A percentile compares a stretch with the other conserved stretches of the same genome.
Evolutionary conservation across 306 rosid genomes (phyloP).

Genomic region (Sindora glabra): DNA sequence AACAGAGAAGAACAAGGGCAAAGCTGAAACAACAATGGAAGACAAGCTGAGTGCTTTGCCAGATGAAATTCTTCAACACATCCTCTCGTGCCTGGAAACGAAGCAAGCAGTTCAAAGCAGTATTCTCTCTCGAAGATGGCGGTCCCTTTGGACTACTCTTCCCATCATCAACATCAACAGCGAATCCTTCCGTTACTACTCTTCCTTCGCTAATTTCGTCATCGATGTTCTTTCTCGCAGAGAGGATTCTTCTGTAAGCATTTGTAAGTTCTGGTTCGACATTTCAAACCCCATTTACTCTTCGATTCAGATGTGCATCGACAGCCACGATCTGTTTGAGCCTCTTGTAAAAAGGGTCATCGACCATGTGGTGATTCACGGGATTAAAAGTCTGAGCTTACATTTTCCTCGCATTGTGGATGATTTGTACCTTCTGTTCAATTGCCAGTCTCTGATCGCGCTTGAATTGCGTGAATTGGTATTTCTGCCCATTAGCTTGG

Average conservation of each 20-base stretch:
- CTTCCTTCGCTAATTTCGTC: background rate
- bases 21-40: too few species aligned
- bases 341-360: slow-evolving; percentile 5
- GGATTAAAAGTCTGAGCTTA: background rate
- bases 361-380: background rate
- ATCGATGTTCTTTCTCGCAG: background rate
- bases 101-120: background rate
- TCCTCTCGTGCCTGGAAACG: background rate
- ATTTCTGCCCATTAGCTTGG: background rate
- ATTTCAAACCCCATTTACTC: slow-evolving; percentile 10
- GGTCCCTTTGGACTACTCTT: background rate
- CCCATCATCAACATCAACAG: background rate
- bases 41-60: background rate
- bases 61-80: slow-evolving; percentile 3
- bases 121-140: background rate
- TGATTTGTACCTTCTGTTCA: background rate
- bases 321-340: slow-evolving; percentile 7
- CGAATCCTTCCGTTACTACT: background rate
- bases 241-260: background rate
- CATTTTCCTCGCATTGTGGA: slow-evolving; percentile 14
- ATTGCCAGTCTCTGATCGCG: background rate
- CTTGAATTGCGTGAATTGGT: background rate
- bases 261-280: slow-evolving; percentile 5
- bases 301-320: background rate
- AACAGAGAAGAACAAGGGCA: too few species aligned